phyloP scores from a whole-genome alignment of 495 filamentous ascomycete species.

The Podospora australis region DNA sequence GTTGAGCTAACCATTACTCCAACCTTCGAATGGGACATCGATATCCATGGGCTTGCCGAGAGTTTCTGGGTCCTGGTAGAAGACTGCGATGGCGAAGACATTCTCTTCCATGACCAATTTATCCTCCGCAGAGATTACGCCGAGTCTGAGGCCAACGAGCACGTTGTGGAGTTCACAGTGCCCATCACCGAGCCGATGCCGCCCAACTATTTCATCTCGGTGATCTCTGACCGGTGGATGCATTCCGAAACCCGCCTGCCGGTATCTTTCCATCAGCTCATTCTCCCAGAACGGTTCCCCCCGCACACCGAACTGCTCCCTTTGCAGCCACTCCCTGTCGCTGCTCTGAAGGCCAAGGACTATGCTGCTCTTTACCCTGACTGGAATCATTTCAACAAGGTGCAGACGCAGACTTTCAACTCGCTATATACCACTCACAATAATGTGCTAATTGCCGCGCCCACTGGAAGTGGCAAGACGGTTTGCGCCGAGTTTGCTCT shows the following conservation, averaged over 20 bases:
- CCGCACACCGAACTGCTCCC: slow-evolving; percentile 86
- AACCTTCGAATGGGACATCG: slow-evolving; percentile 94
- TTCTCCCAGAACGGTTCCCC: slow-evolving; percentile 92
- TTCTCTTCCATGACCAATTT: slow-evolving; percentile 94
- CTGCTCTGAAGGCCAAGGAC: slow-evolving; percentile 80
- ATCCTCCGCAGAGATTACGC: slow-evolving; percentile 84
- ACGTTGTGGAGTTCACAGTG: slow-evolving; percentile 95
- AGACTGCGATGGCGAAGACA: slow-evolving; percentile 95
- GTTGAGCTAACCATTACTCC: slow-evolving; percentile 90
- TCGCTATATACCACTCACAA: slow-evolving; percentile 83
- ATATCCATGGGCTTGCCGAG: slow-evolving; percentile 78
- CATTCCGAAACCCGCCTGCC: slow-evolving; percentile 91
- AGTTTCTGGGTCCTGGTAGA: slow-evolving; percentile 96
- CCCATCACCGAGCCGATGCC: slow-evolving; percentile 97
- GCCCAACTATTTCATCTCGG: slow-evolving; percentile 94
- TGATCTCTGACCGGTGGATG: slow-evolving; percentile 96
- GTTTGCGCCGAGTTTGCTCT: slow-evolving; percentile 93
- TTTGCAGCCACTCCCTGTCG: slow-evolving; percentile 81
- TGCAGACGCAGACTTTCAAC: slow-evolving; percentile 96
- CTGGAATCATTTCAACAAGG: slow-evolving; percentile 90
- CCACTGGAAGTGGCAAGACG: slow-evolving; percentile 92
- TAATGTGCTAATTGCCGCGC: slow-evolving; percentile 84
- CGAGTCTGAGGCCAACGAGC: slow-evolving; percentile 72
- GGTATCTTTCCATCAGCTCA: slow-evolving; percentile 88
- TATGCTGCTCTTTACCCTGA: slow-evolving; percentile 75